Evolutionary conservation across 495 filamentous ascomycete genomes (phyloP), one percentile per base, ranked within the genome.

Genomic region (Saxophila tyrrhenica): DNA sequence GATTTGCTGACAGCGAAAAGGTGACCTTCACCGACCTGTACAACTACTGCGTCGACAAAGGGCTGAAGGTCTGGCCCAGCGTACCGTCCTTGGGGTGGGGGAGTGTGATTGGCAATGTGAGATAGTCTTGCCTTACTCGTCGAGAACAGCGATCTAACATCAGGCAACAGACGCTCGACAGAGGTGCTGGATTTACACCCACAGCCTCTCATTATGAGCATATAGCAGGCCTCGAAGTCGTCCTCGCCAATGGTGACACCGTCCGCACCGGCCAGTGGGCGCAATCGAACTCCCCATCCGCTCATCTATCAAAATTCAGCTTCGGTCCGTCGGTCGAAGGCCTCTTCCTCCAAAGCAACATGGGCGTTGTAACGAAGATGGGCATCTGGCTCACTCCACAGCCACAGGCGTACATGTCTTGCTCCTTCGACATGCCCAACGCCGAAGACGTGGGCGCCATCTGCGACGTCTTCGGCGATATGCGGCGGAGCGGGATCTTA

Each of bases 331-430:
- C 71, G 38, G 66, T 69, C 24, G 77, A 82, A 57, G 77, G 78
- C 24, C 70, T 81, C 50, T 82, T 82, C 64, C 67, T 70, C 0
- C 79, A 82, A 60, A 71, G 64, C 57, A 78, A 74, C 59, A 69
- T 76, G 44, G 79, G 78, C 21, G 80, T 82, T 46, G 76, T 81
- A 1, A 73, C 69, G 0, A 79, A 81, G 63, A 76, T 82, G 72
- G 77, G 78, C 9, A 69, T 82, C 48, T 73, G 72, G 69, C 57
- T 77, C n/a, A n/a, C n/a, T n/a, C n/a, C n/a, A n/a, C n/a, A n/a
- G n/a, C n/a, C n/a, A n/a, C 67, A 75, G 53, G 70, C 73, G 1
- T 77, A 70, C 63, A 72, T 76, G 69, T 67, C 69, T 8, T 76
- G 73, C 65, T 63, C 66, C 15, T 75, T 75, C 53, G 67, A 72